Evolutionary conservation across 805 yeast genomes (phyloP), one percentile per base, ranked within the genome.

Genomic region (Pichia deserticola): DNA sequence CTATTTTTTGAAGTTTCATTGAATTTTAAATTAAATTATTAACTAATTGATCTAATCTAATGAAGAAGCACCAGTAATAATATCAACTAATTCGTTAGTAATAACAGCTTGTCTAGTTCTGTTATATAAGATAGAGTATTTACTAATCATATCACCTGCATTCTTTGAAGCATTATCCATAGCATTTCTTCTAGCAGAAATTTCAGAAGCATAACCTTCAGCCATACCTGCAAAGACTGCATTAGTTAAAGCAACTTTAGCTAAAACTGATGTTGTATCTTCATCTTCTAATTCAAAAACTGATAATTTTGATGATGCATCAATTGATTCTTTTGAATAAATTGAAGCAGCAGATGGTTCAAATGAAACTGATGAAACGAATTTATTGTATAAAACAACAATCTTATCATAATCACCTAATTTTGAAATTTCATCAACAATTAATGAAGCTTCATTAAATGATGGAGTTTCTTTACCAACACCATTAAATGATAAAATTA

Each of bases 81-180:
- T 93, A 77, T 93, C 99, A 68, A 93, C 99, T 83, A 93, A 79
- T 80, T 93, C 99, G 82, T 93, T 93, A 74, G 98, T 90, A 68
- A 92, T 92, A 68, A 90, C 97, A 61, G 97, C 97, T 81, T 93
- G 99, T 80, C 97, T 89, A 67, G 97, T 86, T 82, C 99, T 92
- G 90, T 93, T 93, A 78, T 93, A 93, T 74, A 93, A 83, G 72
- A 93, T 93, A 61, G 98, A 86, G 86, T 87, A 92, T 69, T 81
- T 85, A 76, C 80, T 82, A 70, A 93, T 93, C 98, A 93, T 93
- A 65, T 93, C 99, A 76, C 96, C 96, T 57, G 99, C 99, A 70
- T 92, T 92, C 93, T 93, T 92, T 61, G 97, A 89, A 56, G 99
- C 99, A 68, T 93, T 93, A 76, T 92, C 99, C 99, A 92, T 92